Base-by-base conservation (phyloP, 441 rosid genomes). In the Pelargonium myrrhifolium region DNA sequence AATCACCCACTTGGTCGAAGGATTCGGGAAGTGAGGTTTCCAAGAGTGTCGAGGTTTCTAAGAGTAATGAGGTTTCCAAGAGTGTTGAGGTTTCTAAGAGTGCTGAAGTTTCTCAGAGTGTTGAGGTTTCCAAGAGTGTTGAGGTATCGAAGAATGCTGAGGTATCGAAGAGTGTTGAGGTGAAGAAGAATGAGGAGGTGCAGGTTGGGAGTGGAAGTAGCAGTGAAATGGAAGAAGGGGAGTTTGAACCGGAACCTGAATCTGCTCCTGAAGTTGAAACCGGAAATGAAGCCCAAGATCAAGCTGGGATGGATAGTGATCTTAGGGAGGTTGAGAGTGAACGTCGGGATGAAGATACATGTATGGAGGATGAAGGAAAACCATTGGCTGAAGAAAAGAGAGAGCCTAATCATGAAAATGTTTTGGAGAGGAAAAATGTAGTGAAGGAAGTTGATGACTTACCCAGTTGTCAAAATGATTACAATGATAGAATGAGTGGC, bases 161-260 rank as follows among this genome's bases (percentile, higher is more conserved):
- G 59, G 59, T 4, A 18, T 53, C 59, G 8, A 53, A 51, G 70
- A 17, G 7, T 67, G 84, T 59, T 1, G 37, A 59, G 10, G 66
- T 68, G 3, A 74, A 81, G 71, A 84, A 75, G 70, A 72, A 45
- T 10, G 81, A 78, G 66, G 82, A 83, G 59, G 76, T 73, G 70
- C 80, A 70, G 62, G 77, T 70, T 56, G 85, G 81, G 85, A 77
- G 83, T 70, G 84, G 82, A 42, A 76, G 85, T 65, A 84, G 87
- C 42, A 91, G 99, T 76, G 99, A 94, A 79, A 94, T 94, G 97
- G 99, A 94, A 81, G 98, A 94, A 87, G 99, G 99, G 31, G 97
- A 94, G 79, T 87, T 94, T 22, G 96, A 89, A 76, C 99, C 95
- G 7, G 97, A 87, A 65, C 79, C 80, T 18, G 84, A 73, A 62